phyloP scores from a whole-genome alignment of 2,329 filamentous ascomycete species.

The Emmonsiellopsis sp. region DNA sequence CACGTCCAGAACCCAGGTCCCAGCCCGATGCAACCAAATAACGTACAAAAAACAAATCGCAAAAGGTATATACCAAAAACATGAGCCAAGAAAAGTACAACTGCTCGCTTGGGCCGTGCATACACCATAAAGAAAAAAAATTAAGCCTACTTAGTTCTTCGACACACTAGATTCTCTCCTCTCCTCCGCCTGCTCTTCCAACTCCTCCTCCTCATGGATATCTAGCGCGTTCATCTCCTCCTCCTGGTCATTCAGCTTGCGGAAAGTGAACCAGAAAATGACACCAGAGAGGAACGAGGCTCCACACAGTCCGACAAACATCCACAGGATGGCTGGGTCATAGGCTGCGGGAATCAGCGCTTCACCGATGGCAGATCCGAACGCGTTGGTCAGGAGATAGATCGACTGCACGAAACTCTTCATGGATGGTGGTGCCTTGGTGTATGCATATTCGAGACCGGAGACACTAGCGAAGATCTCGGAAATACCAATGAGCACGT shows the following conservation, averaged over 20 bases:
- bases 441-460: constrained; percentile 63
- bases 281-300: constrained; percentile 41
- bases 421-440: constrained; percentile 62
- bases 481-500: constrained; percentile 37
- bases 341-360: constrained; percentile 51
- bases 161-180: too few species aligned
- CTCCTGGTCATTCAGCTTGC: constrained; percentile 39
- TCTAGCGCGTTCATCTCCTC: constrained; percentile 43
- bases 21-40: too few species aligned
- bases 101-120: too few species aligned
- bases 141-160: too few species aligned
- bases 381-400: constrained; percentile 48
- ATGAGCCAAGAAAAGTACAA: too few species aligned
- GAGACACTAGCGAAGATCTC: constrained; percentile 58
- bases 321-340: constrained; percentile 58
- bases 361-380: constrained; percentile 51
- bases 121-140: too few species aligned
- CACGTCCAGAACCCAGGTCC: too few species aligned
- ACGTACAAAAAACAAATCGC: too few species aligned
- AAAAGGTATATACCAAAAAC: too few species aligned
- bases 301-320: constrained; percentile 51
- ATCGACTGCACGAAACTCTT: constrained; percentile 52
- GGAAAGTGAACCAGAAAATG: constrained; percentile 46
- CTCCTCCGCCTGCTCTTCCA: neutral
- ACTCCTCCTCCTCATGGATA: constrained; percentile 17